phyloP scores from a whole-genome alignment of 164 flowering plant genomes.

The Umbilicus rupestris region DNA sequence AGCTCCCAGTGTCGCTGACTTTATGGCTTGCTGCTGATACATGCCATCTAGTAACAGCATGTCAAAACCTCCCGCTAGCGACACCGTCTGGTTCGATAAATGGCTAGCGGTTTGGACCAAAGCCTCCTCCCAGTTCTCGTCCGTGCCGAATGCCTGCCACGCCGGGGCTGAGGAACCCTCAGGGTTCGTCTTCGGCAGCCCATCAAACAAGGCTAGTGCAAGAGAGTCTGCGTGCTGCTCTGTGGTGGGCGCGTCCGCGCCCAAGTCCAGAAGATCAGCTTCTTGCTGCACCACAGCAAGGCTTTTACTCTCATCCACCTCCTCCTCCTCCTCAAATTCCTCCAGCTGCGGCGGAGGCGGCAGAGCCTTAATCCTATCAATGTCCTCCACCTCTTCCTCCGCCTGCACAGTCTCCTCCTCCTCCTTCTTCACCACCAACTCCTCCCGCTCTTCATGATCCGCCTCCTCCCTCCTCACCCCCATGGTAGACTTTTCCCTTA shows the following conservation, averaged over 20 bases:
- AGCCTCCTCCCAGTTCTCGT: slow-evolving; percentile 69
- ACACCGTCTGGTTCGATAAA: slow-evolving; percentile 16
- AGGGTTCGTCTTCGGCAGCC: slow-evolving; percentile 5
- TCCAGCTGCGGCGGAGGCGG: slow-evolving; percentile 77
- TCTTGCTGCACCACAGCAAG: slow-evolving; percentile 16
- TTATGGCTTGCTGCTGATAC: slow-evolving; percentile 38
- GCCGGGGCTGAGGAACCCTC: slow-evolving; percentile 13
- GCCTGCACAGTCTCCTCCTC: neutral
- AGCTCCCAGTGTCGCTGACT: neutral
- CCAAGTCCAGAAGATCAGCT: slow-evolving; percentile 45
- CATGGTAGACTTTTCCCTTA: slow-evolving; percentile 25
- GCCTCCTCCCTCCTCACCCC: slow-evolving; percentile 8
- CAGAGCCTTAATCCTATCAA: slow-evolving; percentile 43
- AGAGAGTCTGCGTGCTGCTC: slow-evolving; percentile 42
- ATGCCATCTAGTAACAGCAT: slow-evolving; percentile 30
- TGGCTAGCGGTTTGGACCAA: slow-evolving; percentile 35
- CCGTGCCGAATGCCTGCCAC: slow-evolving; percentile 49
- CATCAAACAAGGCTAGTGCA: slow-evolving; percentile 61
- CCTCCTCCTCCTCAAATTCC: slow-evolving; percentile 11
- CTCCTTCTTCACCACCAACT: slow-evolving; percentile 4
- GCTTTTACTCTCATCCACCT: neutral
- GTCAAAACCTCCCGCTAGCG: slow-evolving; percentile 28
- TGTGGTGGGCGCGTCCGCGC: slow-evolving; percentile 22
- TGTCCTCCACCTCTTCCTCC: slow-evolving; percentile 19
- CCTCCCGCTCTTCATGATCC: neutral